These are phyloP conservation scores for Penicillium maclennaniae DNA, from an alignment of 495 filamentous ascomycete genomes.

Conservation along the genomic window DNA sequence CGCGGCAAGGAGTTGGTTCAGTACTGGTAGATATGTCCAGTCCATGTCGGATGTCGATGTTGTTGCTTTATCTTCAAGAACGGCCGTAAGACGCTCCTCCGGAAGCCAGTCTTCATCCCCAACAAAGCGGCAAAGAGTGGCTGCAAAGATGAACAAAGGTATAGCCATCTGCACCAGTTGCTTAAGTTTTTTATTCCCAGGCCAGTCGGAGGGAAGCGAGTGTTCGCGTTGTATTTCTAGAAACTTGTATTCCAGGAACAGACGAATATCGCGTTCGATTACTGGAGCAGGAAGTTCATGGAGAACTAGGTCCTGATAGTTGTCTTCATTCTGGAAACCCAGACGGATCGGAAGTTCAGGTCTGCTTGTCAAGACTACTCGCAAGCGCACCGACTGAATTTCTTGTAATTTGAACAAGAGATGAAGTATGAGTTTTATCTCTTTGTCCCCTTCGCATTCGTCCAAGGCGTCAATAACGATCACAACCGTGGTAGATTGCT, in stretches of 20 bases:
- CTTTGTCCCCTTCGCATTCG: slow-evolving; percentile 42
- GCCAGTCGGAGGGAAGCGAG: slow-evolving; percentile 29
- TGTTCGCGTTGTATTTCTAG: slow-evolving; percentile 10
- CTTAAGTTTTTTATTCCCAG: slow-evolving; percentile 19
- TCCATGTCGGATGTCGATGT: slow-evolving; percentile 6
- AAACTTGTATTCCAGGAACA: slow-evolving; percentile 23
- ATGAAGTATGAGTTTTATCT: slow-evolving; percentile 35
- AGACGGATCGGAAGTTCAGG: slow-evolving; percentile 43
- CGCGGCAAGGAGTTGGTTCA: slow-evolving; percentile 16
- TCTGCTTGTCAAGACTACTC: slow-evolving; percentile 39
- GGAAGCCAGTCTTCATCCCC: slow-evolving; percentile 14
- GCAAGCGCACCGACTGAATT: slow-evolving; percentile 12
- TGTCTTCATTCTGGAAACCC: slow-evolving; percentile 22
- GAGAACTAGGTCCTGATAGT: slow-evolving; percentile 24
- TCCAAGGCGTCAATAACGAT: slow-evolving; percentile 54
- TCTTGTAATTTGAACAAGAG: slow-evolving; percentile 23
- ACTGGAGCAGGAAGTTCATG: slow-evolving; percentile 18
- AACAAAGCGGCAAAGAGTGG: slow-evolving; percentile 29
- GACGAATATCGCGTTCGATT: slow-evolving; percentile 24
- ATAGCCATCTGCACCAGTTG: slow-evolving; percentile 19
- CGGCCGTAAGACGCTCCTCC: slow-evolving; percentile 5
- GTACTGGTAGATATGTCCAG: slow-evolving; percentile 23
- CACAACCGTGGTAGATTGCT: slow-evolving; percentile 8
- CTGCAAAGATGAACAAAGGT: slow-evolving; percentile 31
- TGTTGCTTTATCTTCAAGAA: slow-evolving; percentile 8